Conservation (phyloP, 2,329 filamentous ascomycete genomes). For the Stylonectria norvegica region DNA sequence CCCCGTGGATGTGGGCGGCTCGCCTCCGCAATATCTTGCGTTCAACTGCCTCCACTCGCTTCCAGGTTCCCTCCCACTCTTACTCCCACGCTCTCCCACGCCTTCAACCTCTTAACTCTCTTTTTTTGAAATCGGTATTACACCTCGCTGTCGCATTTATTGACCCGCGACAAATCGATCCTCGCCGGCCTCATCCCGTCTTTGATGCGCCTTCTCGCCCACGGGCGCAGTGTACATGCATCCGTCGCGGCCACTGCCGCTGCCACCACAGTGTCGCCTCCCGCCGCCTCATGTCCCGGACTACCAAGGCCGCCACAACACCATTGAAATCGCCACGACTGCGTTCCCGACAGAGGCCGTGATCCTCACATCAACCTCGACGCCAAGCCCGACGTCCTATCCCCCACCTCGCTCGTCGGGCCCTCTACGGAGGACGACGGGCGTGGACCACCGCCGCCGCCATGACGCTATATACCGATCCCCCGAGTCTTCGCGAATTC, state of each 20-base stretch:
- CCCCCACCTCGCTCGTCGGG: conserved; percentile 50
- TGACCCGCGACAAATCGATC: conserved; percentile 3
- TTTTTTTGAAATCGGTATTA: conserved; percentile 3
- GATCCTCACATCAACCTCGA: conserved; percentile 3
- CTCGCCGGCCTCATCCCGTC: background rate
- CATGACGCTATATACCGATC: conserved; percentile 58
- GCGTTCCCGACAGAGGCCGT: conserved; percentile 6
- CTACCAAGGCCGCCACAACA: conserved; percentile 12
- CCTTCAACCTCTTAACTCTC: background rate
- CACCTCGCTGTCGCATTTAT: conserved; percentile 5
- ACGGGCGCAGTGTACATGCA: conserved; percentile 23
- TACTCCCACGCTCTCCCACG: background rate
- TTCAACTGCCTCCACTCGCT: conserved; percentile 19
- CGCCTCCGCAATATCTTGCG: conserved; percentile 31
- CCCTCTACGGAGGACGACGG: conserved; percentile 58
- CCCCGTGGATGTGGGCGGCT: too few relatives aligned
- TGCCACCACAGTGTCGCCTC: conserved; percentile 16
- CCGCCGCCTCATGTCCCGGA: conserved; percentile 23
- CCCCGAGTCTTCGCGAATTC: conserved; percentile 46
- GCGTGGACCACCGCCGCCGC: conserved; percentile 41
- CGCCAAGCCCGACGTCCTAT: conserved; percentile 13
- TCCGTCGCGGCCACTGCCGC: conserved; percentile 14
- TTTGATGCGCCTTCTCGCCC: conserved; percentile 6
- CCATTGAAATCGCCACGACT: conserved; percentile 10
- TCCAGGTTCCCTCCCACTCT: conserved; percentile 1